phyloP scores from a whole-genome alignment of 805 yeast genomes.

The Clavispora carvajalis region DNA sequence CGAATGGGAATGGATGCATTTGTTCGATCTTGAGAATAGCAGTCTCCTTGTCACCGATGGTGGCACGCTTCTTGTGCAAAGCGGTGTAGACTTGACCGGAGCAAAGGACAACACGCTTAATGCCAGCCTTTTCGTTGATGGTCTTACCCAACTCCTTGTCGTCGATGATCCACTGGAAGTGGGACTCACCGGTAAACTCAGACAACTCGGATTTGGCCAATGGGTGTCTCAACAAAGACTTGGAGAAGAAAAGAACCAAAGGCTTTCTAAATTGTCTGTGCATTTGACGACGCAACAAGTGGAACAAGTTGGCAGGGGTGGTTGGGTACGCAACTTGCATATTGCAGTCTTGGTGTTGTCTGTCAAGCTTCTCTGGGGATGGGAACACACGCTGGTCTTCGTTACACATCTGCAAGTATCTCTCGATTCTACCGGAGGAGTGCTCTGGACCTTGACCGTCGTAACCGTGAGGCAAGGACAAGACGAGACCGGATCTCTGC shows the following conservation, averaged over 20 bases:
- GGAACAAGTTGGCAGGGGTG: constrained; percentile 96
- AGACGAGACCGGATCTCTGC: constrained; percentile 94
- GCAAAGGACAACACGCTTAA: constrained; percentile 79
- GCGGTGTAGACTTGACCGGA: constrained; percentile 95
- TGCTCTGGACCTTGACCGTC: constrained; percentile 99
- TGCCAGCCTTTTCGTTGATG: constrained; percentile 72
- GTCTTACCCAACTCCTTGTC: constrained; percentile 80
- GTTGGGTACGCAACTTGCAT: constrained; percentile 98
- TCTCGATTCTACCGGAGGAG: constrained; percentile 94
- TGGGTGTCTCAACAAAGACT: constrained; percentile 85
- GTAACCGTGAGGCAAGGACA: constrained; percentile 97
- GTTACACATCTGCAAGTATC: constrained; percentile 91
- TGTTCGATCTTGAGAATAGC: constrained; percentile 91
- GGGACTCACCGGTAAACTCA: constrained; percentile 88
- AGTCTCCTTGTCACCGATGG: constrained; percentile 70
- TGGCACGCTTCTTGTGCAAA: constrained; percentile 80
- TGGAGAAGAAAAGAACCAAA: constrained; percentile 81
- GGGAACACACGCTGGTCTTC: constrained; percentile 97
- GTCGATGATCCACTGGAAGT: constrained; percentile 94
- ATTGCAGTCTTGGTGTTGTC: constrained; percentile 99
- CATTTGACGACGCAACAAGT: constrained; percentile 95
- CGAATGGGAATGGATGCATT: constrained; percentile 98
- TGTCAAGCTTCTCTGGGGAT: constrained; percentile 74
- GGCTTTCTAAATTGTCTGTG: constrained; percentile 98
- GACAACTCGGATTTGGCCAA: constrained; percentile 79